A percentile compares a stretch with the other conserved stretches of the same genome.
phyloP scores from a whole-genome alignment of 2,329 filamentous ascomycete genomes.

The Boeremia exigua region DNA sequence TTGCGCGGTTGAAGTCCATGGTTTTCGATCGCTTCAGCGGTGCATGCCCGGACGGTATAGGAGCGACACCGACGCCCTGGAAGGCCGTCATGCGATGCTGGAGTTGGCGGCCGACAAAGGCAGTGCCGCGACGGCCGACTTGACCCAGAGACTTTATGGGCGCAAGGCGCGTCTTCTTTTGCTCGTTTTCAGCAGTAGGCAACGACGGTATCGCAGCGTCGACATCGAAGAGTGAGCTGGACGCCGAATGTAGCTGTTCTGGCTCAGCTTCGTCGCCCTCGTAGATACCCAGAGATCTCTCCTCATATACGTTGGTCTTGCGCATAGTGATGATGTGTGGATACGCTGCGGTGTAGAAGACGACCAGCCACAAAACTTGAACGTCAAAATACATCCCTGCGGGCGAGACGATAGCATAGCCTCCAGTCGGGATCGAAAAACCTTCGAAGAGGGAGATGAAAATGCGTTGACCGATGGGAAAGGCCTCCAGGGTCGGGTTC shows the following conservation, averaged over 20 bases:
- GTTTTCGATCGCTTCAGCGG: conserved; percentile 17
- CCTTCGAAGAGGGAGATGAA: conserved; percentile 32
- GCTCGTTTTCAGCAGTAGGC: conserved; percentile 9
- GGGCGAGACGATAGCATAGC: conserved; percentile 29
- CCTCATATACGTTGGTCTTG: conserved; percentile 31
- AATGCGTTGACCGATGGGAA: conserved; percentile 27
- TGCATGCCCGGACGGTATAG: conserved; percentile 1
- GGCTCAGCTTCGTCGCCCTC: conserved; percentile 27
- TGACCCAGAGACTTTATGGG: conserved; percentile 15
- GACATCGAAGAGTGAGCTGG: conserved; percentile 28
- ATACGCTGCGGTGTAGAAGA: conserved; percentile 31
- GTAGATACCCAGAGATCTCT: conserved; percentile 27
- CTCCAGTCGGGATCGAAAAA: conserved; percentile 32
- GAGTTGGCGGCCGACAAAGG: conserved; percentile 29
- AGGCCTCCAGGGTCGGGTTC: conserved; percentile 29
- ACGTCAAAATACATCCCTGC: conserved; percentile 30
- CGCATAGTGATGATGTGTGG: conserved; percentile 34
- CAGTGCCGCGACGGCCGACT: conserved; percentile 24
- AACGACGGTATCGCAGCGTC: conserved; percentile 20
- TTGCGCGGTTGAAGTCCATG: conserved; percentile 27
- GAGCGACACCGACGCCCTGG: conserved; percentile 30
- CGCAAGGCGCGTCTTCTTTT: conserved; percentile 14
- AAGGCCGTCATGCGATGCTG: conserved; percentile 31
- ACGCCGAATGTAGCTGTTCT: conserved; percentile 30
- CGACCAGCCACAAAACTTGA: conserved; percentile 29